A percentile compares a stretch with the other conserved stretches of the same genome.
phyloP scores from a whole-genome alignment of 805 yeast genomes.

The Dipodascus geniculatus region DNA sequence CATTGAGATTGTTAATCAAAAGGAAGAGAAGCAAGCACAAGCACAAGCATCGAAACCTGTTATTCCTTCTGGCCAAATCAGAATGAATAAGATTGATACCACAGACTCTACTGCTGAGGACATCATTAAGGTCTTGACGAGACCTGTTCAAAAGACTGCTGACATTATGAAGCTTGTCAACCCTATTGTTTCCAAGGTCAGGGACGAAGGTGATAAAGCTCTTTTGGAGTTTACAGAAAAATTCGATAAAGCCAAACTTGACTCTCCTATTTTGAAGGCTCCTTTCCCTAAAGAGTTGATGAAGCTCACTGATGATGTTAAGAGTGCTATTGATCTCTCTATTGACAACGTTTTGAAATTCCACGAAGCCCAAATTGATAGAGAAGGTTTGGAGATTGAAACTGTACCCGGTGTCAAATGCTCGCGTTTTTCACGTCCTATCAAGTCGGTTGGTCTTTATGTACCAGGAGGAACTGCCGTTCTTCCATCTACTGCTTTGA shows the following conservation, averaged over 20 bases:
- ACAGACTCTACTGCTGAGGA: conserved; percentile 38
- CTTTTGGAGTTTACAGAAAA: conserved; percentile 80
- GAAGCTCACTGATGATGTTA: conserved; percentile 61
- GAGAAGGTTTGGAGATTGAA: conserved; percentile 67
- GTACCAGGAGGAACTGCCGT: conserved; percentile 99
- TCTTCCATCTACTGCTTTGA: conserved; percentile 92
- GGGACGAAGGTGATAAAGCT: conserved; percentile 71
- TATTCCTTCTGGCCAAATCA: conserved; percentile 8
- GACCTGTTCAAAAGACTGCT: conserved; percentile 93
- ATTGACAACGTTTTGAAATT: conserved; percentile 80
- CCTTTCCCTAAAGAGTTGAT: conserved; percentile 78
- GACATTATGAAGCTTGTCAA: conserved; percentile 87
- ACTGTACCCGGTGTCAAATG: conserved; percentile 91
- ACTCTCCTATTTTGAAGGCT: conserved; percentile 66
- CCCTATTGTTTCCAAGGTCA: conserved; percentile 78
- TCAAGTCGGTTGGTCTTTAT: conserved; percentile 88
- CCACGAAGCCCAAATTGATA: conserved; percentile 83
- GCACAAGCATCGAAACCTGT: conserved; percentile 13
- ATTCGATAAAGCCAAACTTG: conserved; percentile 73
- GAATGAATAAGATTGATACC: conserved; percentile 3
- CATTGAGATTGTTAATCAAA: conserved; percentile 24
- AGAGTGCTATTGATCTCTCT: conserved; percentile 78
- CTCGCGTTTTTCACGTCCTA: conserved; percentile 90
- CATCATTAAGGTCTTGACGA: conserved; percentile 53
- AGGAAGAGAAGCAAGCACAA: conserved; percentile 12